Conservation (phyloP, 768 basidiomycete species). For the Asterophora lycoperdoides region DNA sequence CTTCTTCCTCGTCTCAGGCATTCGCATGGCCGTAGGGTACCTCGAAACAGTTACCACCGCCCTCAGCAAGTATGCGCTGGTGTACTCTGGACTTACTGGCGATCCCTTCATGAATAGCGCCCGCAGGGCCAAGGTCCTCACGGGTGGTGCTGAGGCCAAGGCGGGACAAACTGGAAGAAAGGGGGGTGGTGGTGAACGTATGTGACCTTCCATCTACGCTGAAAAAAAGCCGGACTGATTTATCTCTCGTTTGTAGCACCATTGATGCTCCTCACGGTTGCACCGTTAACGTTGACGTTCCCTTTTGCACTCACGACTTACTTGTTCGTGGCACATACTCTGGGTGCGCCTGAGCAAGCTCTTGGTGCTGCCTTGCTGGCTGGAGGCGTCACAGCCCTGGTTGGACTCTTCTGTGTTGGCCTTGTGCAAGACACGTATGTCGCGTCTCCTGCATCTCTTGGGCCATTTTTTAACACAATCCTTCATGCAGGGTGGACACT, state of each 20-base stretch:
- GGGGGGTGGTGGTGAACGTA: constrained; percentile 58
- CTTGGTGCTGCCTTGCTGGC: constrained; percentile 72
- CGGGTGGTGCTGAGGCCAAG: constrained; percentile 27
- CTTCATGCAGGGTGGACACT: constrained; percentile 36
- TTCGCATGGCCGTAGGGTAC: constrained; percentile 50
- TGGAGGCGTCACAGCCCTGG: constrained; percentile 75
- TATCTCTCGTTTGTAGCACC: constrained; percentile 35
- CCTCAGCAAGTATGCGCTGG: constrained; percentile 56
- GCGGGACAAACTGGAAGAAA: constrained; percentile 36
- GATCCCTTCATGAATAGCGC: constrained; percentile 61
- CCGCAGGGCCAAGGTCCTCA: constrained; percentile 44
- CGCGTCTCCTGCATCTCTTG: neutral
- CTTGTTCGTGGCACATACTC: constrained; percentile 82
- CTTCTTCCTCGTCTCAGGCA: constrained; percentile 40
- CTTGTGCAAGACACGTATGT: constrained; percentile 65
- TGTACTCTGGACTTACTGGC: constrained; percentile 75
- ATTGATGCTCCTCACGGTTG: constrained; percentile 69
- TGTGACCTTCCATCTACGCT: constrained; percentile 21
- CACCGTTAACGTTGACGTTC: constrained; percentile 75
- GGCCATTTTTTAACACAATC: neutral
- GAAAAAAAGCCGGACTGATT: constrained; percentile 1
- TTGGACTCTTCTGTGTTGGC: constrained; percentile 79
- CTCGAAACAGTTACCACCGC: constrained; percentile 50
- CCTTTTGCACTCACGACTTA: constrained; percentile 82
- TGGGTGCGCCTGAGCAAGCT: constrained; percentile 66